Evolutionary conservation across 257 asterid genomes (phyloP).

Genomic region (Datura wrightii): DNA sequence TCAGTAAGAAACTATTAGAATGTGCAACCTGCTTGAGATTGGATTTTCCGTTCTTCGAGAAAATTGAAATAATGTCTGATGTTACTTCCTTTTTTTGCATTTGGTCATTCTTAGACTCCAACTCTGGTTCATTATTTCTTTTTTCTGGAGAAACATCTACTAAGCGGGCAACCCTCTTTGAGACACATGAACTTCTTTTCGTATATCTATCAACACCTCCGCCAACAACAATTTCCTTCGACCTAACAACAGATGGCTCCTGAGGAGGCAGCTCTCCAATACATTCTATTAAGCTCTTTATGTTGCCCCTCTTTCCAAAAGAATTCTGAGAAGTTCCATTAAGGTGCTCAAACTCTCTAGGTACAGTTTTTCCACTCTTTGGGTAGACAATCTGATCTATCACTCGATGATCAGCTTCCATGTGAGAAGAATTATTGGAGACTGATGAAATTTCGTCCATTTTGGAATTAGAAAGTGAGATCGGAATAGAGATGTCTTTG

Average conservation of each 20-base stretch:
- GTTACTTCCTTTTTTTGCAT: slow-evolving; percentile 30
- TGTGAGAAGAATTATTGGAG: slow-evolving; percentile 22
- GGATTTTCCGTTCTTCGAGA: slow-evolving; percentile 13
- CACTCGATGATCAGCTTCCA: slow-evolving; percentile 35
- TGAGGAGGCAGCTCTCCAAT: slow-evolving; percentile 27
- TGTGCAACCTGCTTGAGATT: slow-evolving; percentile 24
- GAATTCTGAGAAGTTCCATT: slow-evolving; percentile 35
- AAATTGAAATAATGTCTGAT: slow-evolving; percentile 28
- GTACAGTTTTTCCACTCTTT: slow-evolving; percentile 23
- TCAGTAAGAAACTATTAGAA: slow-evolving; percentile 26
- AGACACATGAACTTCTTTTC: slow-evolving; percentile 23
- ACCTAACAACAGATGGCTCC: slow-evolving; percentile 24
- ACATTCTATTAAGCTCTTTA: slow-evolving; percentile 38
- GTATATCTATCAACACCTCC: slow-evolving; percentile 28
- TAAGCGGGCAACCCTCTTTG: slow-evolving; percentile 28
- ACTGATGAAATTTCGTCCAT: slow-evolving; percentile 29
- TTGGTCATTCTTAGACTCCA: slow-evolving; percentile 33
- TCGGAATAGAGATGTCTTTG: slow-evolving; percentile 19
- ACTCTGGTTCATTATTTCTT: slow-evolving; percentile 28
- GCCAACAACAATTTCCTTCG: slow-evolving; percentile 24
- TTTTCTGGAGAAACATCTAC: slow-evolving; percentile 31
- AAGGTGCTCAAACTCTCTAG: slow-evolving; percentile 25
- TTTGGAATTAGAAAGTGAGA: slow-evolving; percentile 23
- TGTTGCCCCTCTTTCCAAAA: neutral
- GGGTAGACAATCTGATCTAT: slow-evolving; percentile 33